Base-by-base conservation (phyloP, 202 grass and related monocot genomes). In the Schoenoplectus triqueter region DNA sequence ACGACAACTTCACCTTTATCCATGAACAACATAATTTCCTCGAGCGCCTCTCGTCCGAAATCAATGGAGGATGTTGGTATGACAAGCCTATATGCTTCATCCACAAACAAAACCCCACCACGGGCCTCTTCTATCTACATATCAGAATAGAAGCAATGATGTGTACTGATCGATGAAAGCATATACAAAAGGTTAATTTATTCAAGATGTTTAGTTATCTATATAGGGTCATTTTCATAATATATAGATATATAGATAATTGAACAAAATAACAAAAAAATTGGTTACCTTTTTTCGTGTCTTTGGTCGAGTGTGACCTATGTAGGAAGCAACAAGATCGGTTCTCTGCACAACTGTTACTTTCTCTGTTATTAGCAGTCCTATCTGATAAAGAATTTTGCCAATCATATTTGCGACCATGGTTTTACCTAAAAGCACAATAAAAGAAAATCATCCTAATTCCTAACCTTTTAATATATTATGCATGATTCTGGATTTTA, bases 291-390 rank as follows among this genome's bases (percentile, higher is more conserved):
- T 66, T 6, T 7, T 10, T 66, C 63, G 20, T 10, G 63, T 66
- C 20, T 66, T 66, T 3, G 63, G 20, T 66, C 63, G 19, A 10
- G 63, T 66, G 1, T 66, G 19, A 10, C 20, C 63, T 22, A 39
- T 1, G 63, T 66, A 66, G 20, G 20, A 3, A 10, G 20, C 63
- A 66, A 66, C 20, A 10, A 66, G 63, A 6, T 66, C 63, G 0
- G 63, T 66, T 66, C 63, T 66, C 63, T 66, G 63, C 63, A 66
- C 63, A 31, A 66, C 63, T 3, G 63, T 66, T 22, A 66, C 63
- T 39, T 66, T 39, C 17, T 66, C 17, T 8, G 63, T 66, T 66
- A 6, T 66, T 2, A 66, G 20, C 63, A 66, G 63, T 10, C 20
- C 63, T 8, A 66, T 10, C 63, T 39, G 63, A 66, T 6, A 22